Base-by-base conservation (phyloP, 2,329 filamentous ascomycete species). In the Verticillium tricorpus region DNA sequence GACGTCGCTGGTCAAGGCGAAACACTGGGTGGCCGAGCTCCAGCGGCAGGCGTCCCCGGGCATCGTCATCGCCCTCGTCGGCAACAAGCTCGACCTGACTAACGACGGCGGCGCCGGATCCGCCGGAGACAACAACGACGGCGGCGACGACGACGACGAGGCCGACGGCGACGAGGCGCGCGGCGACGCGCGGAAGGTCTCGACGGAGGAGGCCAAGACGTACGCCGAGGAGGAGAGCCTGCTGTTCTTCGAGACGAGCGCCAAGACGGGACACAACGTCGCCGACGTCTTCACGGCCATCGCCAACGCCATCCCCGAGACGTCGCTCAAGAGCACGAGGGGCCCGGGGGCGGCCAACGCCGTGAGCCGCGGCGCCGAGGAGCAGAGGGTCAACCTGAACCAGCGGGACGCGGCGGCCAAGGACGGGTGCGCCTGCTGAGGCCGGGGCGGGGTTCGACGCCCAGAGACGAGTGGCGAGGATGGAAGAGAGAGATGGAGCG, bases 11-110 rank as follows among this genome's bases (percentile, higher is more conserved):
- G 88, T 92, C 77, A 98, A 99, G 81, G 95, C 95, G 60, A 96
- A 96, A 80, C 94, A 98, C 83, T 99, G 94, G 94, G 93, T 99
- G 61, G 94, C 94, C 61, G 94, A 99, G 79, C 85, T 99, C 62
- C 94, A 98, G 80, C 88, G 94, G 72, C 95, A 99, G 79, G 95
- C 95, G 1, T 95, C 91, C 12, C 94, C 94, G 2, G 94, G 94
- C 31, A 98, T 99, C 70, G 94, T 98, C 62, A 98, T 99, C 72
- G 93, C 94, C 60, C 86, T 99, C 55, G 95, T 98, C 40, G 94
- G 94, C 72, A 99, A 99, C 85, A 97, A 97, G 82, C 84, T 95
- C 65, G 94, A 99, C 82, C 82, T 99, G 70, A 91, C 91, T 58
- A 88, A 82, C 70, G 88, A 89, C 66, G 77, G 73, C 65, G 58